Conservation (phyloP, 2,329 filamentous ascomycete species). For the Penicillium sp. region DNA sequence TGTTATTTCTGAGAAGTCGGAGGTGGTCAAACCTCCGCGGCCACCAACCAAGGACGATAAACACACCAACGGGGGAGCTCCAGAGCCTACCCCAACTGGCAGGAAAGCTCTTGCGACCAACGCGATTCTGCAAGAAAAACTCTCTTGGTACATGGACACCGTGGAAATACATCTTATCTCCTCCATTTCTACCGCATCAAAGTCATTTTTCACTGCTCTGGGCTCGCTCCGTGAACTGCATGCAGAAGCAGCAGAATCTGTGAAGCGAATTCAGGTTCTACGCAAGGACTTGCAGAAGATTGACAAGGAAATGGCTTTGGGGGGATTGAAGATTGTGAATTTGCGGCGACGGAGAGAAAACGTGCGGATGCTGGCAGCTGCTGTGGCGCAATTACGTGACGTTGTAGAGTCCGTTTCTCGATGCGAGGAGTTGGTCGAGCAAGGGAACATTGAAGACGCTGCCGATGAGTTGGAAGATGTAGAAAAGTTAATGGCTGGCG, state of each 20-base stretch:
- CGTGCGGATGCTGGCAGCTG: slow-evolving; percentile 76
- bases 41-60: slow-evolving; percentile 58
- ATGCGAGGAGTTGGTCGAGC: slow-evolving; percentile 81
- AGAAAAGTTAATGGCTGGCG: slow-evolving; percentile 79
- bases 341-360: slow-evolving; percentile 83
- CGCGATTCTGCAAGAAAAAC: slow-evolving; percentile 94
- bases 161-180: slow-evolving; percentile 96
- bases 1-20: slow-evolving; percentile 91
- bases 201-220: slow-evolving; percentile 92
- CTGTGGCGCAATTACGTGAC: slow-evolving; percentile 78
- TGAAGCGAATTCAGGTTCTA: slow-evolving; percentile 79
- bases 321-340: slow-evolving; percentile 82
- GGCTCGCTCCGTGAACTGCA: slow-evolving; percentile 90
- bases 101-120: slow-evolving; percentile 93
- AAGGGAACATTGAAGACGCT: slow-evolving; percentile 79
- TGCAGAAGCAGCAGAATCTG: slow-evolving; percentile 87
- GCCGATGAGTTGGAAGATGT: slow-evolving; percentile 76
- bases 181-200: slow-evolving; percentile 92
- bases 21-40: slow-evolving; percentile 77
- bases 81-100: slow-evolving; percentile 58
- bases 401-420: slow-evolving; percentile 74
- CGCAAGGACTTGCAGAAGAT: slow-evolving; percentile 77
- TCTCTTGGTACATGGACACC: slow-evolving; percentile 99
- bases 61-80: slow-evolving; percentile 59
- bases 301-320: slow-evolving; percentile 83